Evolutionary conservation across 106 monocot genomes (phyloP), one percentile per base, ranked within the genome.

Genomic region (Dendrobium catenatum): DNA sequence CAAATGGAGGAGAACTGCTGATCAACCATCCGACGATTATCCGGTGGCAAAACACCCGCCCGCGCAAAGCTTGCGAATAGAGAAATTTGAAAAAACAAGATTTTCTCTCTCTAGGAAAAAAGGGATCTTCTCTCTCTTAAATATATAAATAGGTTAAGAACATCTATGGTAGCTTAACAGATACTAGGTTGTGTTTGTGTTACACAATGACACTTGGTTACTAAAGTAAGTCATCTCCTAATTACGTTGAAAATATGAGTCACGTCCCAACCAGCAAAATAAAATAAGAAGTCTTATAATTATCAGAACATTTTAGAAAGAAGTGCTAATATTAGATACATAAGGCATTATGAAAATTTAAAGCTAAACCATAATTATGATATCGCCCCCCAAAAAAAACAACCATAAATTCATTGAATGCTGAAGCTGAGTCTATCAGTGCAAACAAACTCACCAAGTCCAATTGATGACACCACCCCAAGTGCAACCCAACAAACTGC

Each of bases 401-500:
- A 76, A 76, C 15, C n/a, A 49, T 24, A 49, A 47, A 76, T 49
- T 43, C 22, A 76, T 29, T 76, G 47, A 29, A 76, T 48, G 20
- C 46, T 49, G 29, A 49, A 76, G 26, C 10, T 48, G 1, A 31
- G 31, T 31, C 0, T 59, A 46, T 41, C 2, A 43, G 6, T 85
- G 24, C 29, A 56, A 77, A 15, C 40, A 55, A 46, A 17, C 88
- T 85, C 81, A 86, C 95, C 95, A 75, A 95, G 81, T 67, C 95
- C 95, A 86, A 95, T 95, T 31, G 95, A 95, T 78, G 95, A 95
- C 72, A 86, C 88, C 64, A 95, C 88, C 33, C 95, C 95, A 77
- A 95, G 87, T 55, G 86, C 80, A 67, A 90, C 77, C 95, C 95
- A 95, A 92, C 95, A 95, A 68, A 92, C 79, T 22, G 76, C 85